Conservation (phyloP, 805 yeast genomes). For the Ogataea salicorniae region DNA sequence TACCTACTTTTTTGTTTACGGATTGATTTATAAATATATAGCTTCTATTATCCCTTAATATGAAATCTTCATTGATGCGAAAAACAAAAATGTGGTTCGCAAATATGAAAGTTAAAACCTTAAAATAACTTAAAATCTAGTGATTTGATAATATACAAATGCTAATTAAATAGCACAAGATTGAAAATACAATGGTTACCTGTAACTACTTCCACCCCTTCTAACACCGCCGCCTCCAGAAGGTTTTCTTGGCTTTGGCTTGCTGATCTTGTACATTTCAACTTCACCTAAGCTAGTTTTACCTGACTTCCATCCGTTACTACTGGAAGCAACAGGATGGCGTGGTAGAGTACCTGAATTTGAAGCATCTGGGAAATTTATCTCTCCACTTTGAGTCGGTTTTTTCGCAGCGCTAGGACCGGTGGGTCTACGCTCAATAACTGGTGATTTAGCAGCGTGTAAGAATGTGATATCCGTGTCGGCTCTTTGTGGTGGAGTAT, state of each 20-base stretch:
- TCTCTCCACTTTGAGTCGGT: not conserved
- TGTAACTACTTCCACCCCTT: not conserved
- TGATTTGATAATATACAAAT: not conserved
- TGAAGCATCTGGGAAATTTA: not conserved
- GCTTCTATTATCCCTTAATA: no score
- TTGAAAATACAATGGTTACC: not conserved
- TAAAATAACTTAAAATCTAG: no score
- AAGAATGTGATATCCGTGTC: no score
- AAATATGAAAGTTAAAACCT: no score
- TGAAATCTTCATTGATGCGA: no score
- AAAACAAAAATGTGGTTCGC: no score
- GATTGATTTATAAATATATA: no score
- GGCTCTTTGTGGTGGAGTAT: no score
- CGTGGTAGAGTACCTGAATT: not conserved
- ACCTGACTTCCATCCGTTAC: not conserved
- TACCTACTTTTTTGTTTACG: no score
- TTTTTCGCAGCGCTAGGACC: not conserved
- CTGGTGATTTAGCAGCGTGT: no score
- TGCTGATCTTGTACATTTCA: constrained; percentile 19
- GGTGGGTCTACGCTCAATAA: not conserved
- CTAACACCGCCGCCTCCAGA: not conserved
- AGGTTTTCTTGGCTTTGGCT: constrained; percentile 14
- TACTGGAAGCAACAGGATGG: not conserved
- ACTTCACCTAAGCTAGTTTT: constrained; percentile 1
- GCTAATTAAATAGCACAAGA: not conserved